Evolutionary conservation across 2,329 filamentous ascomycete genomes (phyloP).

Genomic region (Epichloe hybrida): DNA sequence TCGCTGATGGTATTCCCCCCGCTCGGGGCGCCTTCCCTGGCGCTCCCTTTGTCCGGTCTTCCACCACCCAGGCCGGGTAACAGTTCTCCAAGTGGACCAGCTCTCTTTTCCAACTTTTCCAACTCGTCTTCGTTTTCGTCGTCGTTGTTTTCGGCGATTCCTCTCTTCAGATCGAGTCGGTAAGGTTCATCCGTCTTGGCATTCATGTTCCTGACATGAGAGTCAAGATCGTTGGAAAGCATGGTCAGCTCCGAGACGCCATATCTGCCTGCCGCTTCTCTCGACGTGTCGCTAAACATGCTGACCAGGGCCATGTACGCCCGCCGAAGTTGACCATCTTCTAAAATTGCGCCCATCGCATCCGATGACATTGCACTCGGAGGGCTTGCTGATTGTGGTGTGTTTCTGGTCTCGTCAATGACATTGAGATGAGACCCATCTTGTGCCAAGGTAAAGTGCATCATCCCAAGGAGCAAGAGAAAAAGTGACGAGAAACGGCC

Average conservation of each 20-base stretch:
- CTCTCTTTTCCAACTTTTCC: not conserved
- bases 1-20: not conserved
- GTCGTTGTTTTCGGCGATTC: not conserved
- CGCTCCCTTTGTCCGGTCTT: too few species aligned
- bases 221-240: constrained; percentile 7
- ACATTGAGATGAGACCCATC: too few species aligned
- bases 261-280: constrained; percentile 4
- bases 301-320: constrained; percentile 8
- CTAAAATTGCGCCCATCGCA: not conserved
- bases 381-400: not conserved
- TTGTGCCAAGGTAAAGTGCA: not conserved
- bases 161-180: constrained; percentile 3
- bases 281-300: constrained; percentile 8
- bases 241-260: constrained; percentile 5
- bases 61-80: too few species aligned
- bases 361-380: not conserved
- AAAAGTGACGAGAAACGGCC: not conserved
- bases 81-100: not conserved
- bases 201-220: constrained; percentile 5
- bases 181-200: constrained; percentile 5
- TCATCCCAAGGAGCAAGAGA: not conserved
- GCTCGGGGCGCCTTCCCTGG: too few species aligned
- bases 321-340: constrained; percentile 4
- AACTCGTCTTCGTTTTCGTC: not conserved
- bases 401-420: not conserved